Percentiles rank a stretch among this genome's conserved stretches.
phyloP scores from a whole-genome alignment of 2,329 filamentous ascomycete genomes.

The Juglanconis sp. region DNA sequence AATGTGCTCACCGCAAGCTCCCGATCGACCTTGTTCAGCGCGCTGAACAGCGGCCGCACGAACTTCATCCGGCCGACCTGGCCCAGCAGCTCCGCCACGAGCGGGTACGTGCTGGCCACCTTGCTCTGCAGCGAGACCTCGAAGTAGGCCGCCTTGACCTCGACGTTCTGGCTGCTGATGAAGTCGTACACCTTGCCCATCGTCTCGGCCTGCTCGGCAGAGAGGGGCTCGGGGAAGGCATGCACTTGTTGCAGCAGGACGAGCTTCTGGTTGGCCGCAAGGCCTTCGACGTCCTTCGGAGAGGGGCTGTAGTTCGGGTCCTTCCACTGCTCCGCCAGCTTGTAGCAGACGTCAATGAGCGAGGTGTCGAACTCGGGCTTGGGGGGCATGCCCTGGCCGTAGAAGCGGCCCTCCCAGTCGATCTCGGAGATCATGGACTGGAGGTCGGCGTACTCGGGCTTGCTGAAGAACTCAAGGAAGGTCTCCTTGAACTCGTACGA shows the following conservation, averaged over 20 bases:
- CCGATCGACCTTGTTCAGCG: constrained; percentile 70
- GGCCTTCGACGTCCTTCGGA: constrained; percentile 65
- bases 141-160: constrained; percentile 79
- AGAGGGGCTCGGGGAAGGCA: constrained; percentile 61
- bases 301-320: constrained; percentile 62
- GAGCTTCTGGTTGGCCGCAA: constrained; percentile 83
- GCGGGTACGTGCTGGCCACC: constrained; percentile 65
- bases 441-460: constrained; percentile 58
- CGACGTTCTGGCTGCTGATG: constrained; percentile 74
- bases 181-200: constrained; percentile 77
- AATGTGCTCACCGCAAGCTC: constrained; percentile 78
- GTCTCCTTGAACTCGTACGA: constrained; percentile 92
- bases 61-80: constrained; percentile 95
- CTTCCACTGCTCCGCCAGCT: constrained; percentile 79
- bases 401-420: constrained; percentile 90
- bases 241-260: constrained; percentile 82
- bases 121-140: constrained; percentile 73
- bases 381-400: constrained; percentile 80
- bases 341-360: constrained; percentile 81
- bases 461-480: constrained; percentile 78
- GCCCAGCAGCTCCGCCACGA: constrained; percentile 72
- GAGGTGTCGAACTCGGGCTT: constrained; percentile 90
- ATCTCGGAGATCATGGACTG: constrained; percentile 66
- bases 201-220: constrained; percentile 60
- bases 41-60: constrained; percentile 79